Conservation (phyloP, 805 yeast species). For the Candida nanaspora region DNA sequence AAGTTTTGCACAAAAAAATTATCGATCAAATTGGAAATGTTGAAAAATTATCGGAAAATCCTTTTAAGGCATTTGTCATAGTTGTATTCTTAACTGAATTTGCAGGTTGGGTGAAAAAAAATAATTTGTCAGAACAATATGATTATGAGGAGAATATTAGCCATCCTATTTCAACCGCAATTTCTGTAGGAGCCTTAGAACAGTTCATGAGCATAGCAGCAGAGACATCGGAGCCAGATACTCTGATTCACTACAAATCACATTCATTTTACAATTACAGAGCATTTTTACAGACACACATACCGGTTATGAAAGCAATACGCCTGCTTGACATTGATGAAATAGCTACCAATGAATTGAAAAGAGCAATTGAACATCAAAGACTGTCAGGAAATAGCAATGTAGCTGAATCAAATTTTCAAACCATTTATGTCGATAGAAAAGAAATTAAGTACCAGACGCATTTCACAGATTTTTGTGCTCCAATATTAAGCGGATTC, state of each 20-base stretch:
- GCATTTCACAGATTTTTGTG: slow-evolving; percentile 29
- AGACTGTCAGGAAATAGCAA: slow-evolving; percentile 19
- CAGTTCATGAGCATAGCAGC: slow-evolving; percentile 55
- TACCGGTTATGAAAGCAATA: slow-evolving; percentile 49
- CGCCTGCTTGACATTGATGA: slow-evolving; percentile 46
- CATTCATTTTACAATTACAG: slow-evolving; percentile 55
- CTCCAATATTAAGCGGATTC: slow-evolving; percentile 40
- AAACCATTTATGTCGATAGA: slow-evolving; percentile 16
- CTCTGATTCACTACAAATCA: slow-evolving; percentile 18
- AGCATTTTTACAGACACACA: slow-evolving; percentile 55
- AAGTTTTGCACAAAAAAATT: slow-evolving; percentile 29
- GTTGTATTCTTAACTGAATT: slow-evolving; percentile 50
- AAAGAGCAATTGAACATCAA: slow-evolving; percentile 20
- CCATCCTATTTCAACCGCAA: slow-evolving; percentile 49
- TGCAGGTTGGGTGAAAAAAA: slow-evolving; percentile 59
- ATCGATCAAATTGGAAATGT: slow-evolving; percentile 29
- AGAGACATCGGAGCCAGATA: slow-evolving; percentile 35
- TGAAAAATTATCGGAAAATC: slow-evolving; percentile 37
- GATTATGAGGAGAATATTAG: slow-evolving; percentile 50
- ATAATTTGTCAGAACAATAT: slow-evolving; percentile 33
- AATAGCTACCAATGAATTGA: slow-evolving; percentile 29
- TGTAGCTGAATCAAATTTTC: slow-evolving; percentile 21
- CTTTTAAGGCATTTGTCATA: slow-evolving; percentile 41
- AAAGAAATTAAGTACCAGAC: slow-evolving; percentile 14
- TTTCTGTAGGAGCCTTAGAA: slow-evolving; percentile 65